A percentile compares a stretch with the other conserved stretches of the same genome.
Conservation (phyloP, 345 rosid species). For the Aethionema arabicum region DNA sequence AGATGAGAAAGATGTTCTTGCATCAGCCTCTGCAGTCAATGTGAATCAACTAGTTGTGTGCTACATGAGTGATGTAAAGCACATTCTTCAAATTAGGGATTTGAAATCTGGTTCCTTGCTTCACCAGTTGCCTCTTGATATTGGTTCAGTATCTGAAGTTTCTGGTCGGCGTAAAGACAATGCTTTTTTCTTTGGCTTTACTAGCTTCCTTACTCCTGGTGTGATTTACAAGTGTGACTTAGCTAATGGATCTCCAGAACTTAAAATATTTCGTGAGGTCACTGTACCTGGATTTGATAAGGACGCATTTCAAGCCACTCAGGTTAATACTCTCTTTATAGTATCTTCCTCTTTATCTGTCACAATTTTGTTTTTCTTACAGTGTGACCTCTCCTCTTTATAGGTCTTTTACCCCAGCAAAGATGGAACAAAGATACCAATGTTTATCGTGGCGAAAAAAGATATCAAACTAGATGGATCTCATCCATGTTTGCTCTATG, state of each 20-base stretch:
- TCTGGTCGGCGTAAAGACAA: constrained; percentile 69
- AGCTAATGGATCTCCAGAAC: constrained; percentile 48
- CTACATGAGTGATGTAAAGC: constrained; percentile 87
- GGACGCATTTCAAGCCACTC: constrained; percentile 63
- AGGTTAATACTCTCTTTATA: constrained; percentile 49
- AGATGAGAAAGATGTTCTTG: constrained; percentile 74
- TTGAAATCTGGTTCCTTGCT: constrained; percentile 69
- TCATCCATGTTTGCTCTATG: constrained; percentile 85
- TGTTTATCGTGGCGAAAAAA: constrained; percentile 68
- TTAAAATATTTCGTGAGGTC: constrained; percentile 81
- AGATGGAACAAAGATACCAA: constrained; percentile 80
- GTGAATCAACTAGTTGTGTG: constrained; percentile 63
- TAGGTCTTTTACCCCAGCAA: constrained; percentile 81
- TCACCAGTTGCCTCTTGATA: constrained; percentile 73
- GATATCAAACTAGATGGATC: constrained; percentile 69
- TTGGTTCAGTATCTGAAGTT: constrained; percentile 69
- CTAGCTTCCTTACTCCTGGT: constrained; percentile 85
- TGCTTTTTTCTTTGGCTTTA: constrained; percentile 59
- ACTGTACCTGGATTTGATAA: constrained; percentile 76
- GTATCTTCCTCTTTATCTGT: neutral
- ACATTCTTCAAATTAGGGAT: constrained; percentile 77
- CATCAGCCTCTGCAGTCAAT: constrained; percentile 68
- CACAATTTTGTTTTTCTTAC: neutral
- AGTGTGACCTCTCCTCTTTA: neutral
- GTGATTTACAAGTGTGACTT: constrained; percentile 79